A percentile compares a stretch with the other conserved stretches of the same genome.
Conservation (phyloP, 2,329 filamentous ascomycete genomes). For the Orbilia quercus region DNA sequence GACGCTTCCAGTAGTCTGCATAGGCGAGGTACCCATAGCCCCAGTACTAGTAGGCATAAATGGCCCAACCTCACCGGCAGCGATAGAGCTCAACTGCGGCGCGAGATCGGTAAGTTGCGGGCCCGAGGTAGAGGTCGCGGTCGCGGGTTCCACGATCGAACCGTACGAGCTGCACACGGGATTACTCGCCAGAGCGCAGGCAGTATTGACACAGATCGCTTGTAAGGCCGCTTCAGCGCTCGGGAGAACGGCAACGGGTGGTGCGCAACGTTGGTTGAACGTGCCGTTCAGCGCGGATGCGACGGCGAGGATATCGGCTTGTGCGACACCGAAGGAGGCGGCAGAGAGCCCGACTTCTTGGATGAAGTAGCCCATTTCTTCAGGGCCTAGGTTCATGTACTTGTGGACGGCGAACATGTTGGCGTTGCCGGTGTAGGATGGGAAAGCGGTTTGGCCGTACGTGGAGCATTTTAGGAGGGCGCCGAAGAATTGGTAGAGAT, state of each 20-base stretch:
- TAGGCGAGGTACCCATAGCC: not conserved
- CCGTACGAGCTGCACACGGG: constrained; percentile 66
- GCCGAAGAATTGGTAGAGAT: constrained; percentile 73
- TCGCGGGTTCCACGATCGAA: constrained; percentile 9
- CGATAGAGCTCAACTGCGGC: constrained; percentile 25
- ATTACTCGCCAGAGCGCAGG: constrained; percentile 66
- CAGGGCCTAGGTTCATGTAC: constrained; percentile 70
- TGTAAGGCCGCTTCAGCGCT: constrained; percentile 67
- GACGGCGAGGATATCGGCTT: constrained; percentile 67
- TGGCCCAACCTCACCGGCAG: constrained; percentile 17
- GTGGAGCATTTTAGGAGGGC: constrained; percentile 69
- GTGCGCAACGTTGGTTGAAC: constrained; percentile 69
- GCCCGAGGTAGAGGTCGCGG: constrained; percentile 22
- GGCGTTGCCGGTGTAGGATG: constrained; percentile 65
- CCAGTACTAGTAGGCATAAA: constrained; percentile 27
- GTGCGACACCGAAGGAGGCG: constrained; percentile 70
- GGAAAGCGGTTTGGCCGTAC: constrained; percentile 67
- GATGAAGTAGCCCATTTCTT: constrained; percentile 71
- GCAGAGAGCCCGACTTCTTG: constrained; percentile 70
- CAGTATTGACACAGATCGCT: constrained; percentile 69
- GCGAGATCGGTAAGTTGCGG: constrained; percentile 35
- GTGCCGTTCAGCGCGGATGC: constrained; percentile 66
- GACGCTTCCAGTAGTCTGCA: constrained; percentile 3
- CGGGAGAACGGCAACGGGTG: constrained; percentile 65
- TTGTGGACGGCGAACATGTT: constrained; percentile 70